Conservation (phyloP, 768 basidiomycete genomes). For the Tricholoma flavovirens region DNA sequence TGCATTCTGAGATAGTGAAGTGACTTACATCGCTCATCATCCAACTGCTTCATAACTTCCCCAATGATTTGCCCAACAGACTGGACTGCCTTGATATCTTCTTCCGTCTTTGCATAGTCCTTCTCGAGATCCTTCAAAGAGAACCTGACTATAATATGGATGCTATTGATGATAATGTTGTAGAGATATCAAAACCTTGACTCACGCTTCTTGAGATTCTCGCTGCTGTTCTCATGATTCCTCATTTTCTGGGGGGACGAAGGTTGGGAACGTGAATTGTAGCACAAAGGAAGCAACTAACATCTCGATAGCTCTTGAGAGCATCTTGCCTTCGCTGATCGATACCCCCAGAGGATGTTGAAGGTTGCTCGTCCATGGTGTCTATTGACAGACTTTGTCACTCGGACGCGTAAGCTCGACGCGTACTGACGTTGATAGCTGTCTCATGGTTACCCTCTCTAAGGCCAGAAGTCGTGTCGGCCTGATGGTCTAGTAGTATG, state of each 20-base stretch:
- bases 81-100: conserved; percentile 98
- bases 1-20: background rate
- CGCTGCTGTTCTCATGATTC: conserved; percentile 80
- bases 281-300: conserved; percentile 21
- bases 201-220: conserved; percentile 87
- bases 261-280: background rate
- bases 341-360: conserved; percentile 54
- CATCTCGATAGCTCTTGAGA: conserved; percentile 72
- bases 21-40: conserved; percentile 89
- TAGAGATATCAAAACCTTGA: conserved; percentile 8
- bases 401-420: conserved; percentile 37
- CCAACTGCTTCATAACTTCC: conserved; percentile 97
- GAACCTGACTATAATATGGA: conserved; percentile 63
- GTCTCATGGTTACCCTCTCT: background rate
- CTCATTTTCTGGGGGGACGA: conserved; percentile 78
- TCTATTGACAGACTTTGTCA: conserved; percentile 1
- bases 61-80: conserved; percentile 99
- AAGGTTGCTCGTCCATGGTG: conserved; percentile 40
- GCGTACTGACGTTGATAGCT: conserved; percentile 18
- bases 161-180: background rate
- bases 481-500: conserved; percentile 56
- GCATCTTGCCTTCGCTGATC: conserved; percentile 72
- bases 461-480: conserved; percentile 13
- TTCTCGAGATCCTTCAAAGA: conserved; percentile 86
- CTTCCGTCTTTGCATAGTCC: conserved; percentile 91